A percentile compares a stretch with the other conserved stretches of the same genome.
Evolutionary conservation across 139 green algal genomes (phyloP).

Genomic region (Haematococcus sp.): DNA sequence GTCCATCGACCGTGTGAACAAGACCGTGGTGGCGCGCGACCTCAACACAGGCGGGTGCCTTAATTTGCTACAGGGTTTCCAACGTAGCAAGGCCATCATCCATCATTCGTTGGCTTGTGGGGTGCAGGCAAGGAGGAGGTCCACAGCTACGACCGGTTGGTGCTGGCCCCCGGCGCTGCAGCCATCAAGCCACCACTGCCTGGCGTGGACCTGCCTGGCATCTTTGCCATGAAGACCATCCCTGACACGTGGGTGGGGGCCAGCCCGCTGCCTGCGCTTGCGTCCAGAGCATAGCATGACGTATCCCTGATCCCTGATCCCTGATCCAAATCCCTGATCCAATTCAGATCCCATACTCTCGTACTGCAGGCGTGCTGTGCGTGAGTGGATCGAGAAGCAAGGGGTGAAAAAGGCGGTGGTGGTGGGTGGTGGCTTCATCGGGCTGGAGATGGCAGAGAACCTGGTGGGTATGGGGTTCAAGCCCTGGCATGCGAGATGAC

Average conservation of each 20-base stretch:
- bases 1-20: slow-evolving; percentile 27
- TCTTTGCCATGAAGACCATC: slow-evolving; percentile 50
- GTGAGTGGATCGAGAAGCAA: slow-evolving; percentile 9
- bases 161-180: slow-evolving; percentile 43
- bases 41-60: too few species aligned
- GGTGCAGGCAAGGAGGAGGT: too few species aligned
- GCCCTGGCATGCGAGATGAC: slow-evolving; percentile 50
- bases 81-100: too few species aligned
- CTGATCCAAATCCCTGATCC: too few species aligned
- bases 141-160: slow-evolving; percentile 44
- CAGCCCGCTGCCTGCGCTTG: background rate
- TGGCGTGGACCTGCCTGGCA: slow-evolving; percentile 50
- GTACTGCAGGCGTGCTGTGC: too few species aligned
- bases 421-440: slow-evolving; percentile 59
- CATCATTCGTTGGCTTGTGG: too few species aligned
- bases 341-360: too few species aligned
- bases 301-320: too few species aligned
- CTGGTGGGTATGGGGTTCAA: slow-evolving; percentile 49
- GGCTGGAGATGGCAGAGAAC: slow-evolving; percentile 59
- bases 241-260: slow-evolving; percentile 27
- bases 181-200: slow-evolving; percentile 47
- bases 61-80: too few species aligned
- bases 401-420: slow-evolving; percentile 21
- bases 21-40: slow-evolving; percentile 17
- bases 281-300: too few species aligned